phyloP scores from a whole-genome alignment of 768 basidiomycete genomes.

The Cystobasidiopsis lactophilus region DNA sequence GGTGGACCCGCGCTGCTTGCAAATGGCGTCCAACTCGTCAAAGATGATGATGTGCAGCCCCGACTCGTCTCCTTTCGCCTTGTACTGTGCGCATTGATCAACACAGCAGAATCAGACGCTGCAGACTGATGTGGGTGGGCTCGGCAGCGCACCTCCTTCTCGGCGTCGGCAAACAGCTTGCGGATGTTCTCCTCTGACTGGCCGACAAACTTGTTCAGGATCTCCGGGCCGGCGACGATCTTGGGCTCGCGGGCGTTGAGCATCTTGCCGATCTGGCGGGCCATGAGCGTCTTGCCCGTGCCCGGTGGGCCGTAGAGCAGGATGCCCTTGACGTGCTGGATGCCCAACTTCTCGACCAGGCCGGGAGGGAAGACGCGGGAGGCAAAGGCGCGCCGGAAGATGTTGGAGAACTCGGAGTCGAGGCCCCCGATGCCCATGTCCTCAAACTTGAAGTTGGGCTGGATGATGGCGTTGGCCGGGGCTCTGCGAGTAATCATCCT shows the following conservation, averaged over 20 bases:
- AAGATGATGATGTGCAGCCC: slow-evolving; percentile 98
- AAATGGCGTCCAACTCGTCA: slow-evolving; percentile 93
- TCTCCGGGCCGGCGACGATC: slow-evolving; percentile 92
- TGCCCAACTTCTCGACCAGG: slow-evolving; percentile 89
- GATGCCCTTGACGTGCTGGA: slow-evolving; percentile 94
- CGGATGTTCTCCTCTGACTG: slow-evolving; percentile 93
- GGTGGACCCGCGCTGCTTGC: slow-evolving; percentile 90
- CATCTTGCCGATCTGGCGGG: slow-evolving; percentile 97
- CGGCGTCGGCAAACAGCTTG: slow-evolving; percentile 92
- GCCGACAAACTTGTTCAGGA: slow-evolving; percentile 91
- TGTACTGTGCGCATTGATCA: slow-evolving; percentile 38
- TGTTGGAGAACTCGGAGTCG: slow-evolving; percentile 79
- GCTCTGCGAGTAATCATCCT: slow-evolving; percentile 34
- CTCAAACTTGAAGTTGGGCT: slow-evolving; percentile 97
- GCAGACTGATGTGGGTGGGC: neutral
- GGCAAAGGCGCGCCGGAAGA: slow-evolving; percentile 95
- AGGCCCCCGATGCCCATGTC: slow-evolving; percentile 99
- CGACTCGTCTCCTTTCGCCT: slow-evolving; percentile 89
- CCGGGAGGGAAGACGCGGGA: slow-evolving; percentile 95
- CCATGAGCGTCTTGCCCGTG: slow-evolving; percentile 94
- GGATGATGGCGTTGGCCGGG: slow-evolving; percentile 79
- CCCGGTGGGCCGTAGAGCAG: slow-evolving; percentile 89
- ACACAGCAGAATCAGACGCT: neutral
- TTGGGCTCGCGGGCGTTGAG: slow-evolving; percentile 94
- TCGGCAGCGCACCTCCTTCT: slow-evolving; percentile 57